Evolutionary conservation across 1,139 yeast genomes (phyloP), one percentile per base, ranked within the genome.

Genomic region (Maudiozyma humilis): DNA sequence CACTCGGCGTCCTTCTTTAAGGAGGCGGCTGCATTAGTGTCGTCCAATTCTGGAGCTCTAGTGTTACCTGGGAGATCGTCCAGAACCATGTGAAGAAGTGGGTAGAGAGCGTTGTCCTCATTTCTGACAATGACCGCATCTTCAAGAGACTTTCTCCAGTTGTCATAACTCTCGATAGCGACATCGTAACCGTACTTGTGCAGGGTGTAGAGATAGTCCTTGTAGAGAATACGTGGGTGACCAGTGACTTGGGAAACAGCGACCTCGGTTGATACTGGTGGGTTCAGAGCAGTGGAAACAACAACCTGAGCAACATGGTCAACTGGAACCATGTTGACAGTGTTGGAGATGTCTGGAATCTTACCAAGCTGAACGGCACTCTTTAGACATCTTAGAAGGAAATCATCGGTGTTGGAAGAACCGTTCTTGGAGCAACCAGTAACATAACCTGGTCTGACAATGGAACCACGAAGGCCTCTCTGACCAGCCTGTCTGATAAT

Each of bases 301-400:
- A 82, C 87, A 19, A 88, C 86, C 44, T 95, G 76, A 1, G 98
- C 97, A 52, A 91, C 98, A 57, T 91, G 98, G 56, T 91, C 97
- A 32, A 91, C 98, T 3, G 98, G 98, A 18, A 88, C 96, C 87
- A 89, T 88, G 64, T 93, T 93, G 39, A 89, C 95, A 41, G 81
- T 76, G 69, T 91, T 91, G 55, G 77, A 66, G 51, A 91, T 88
- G 57, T 84, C 85, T 18, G 99, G 98, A 56, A 76, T 82, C 38
- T 72, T 69, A 2, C 96, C 95, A 48, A 91, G 68, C 66, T 91
- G 96, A 41, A 82, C 80, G 64, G 94, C 80, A 29, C 99, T 97
- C 72, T 91, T 91, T 68, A 91, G 71, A 85, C 89, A 83, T 67
- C 98, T 78, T 52, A 91, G 71, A 56, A 91, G 70, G 80, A 91